A percentile compares a stretch with the other conserved stretches of the same genome.
Conservation (phyloP, 192 early-diverging fungal species). For the Borealophlyctis nickersoniae region DNA sequence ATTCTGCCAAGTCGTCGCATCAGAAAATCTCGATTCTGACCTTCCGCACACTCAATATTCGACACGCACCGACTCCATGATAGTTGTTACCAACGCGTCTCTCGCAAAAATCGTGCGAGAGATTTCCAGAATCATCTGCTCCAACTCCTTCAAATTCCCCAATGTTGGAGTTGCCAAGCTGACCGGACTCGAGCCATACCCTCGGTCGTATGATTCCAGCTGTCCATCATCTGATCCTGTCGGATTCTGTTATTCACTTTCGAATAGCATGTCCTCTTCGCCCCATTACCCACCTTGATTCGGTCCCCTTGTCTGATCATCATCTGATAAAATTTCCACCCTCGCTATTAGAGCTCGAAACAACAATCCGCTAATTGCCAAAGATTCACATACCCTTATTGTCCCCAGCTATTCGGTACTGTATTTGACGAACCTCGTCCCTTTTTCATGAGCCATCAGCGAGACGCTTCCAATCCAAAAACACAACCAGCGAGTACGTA, state of each 20-base stretch:
- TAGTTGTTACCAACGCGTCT: slow-evolving; percentile 58
- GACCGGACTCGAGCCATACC: too few species aligned
- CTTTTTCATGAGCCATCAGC: slow-evolving; percentile 40
- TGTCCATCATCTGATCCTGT: slow-evolving; percentile 5
- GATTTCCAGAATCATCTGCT: slow-evolving; percentile 57
- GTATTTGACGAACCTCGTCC: slow-evolving; percentile 33
- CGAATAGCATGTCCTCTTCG: background rate
- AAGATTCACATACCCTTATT: slow-evolving; percentile 27
- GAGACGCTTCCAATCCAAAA: too few species aligned
- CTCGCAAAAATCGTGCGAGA: slow-evolving; percentile 55
- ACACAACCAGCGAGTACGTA: too few species aligned
- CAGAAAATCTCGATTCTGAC: background rate
- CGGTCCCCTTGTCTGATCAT: slow-evolving; percentile 43
- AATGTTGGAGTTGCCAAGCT: slow-evolving; percentile 64
- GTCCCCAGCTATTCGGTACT: slow-evolving; percentile 38
- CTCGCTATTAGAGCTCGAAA: too few species aligned
- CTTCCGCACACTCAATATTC: slow-evolving; percentile 2
- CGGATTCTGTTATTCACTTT: background rate
- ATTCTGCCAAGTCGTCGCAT: slow-evolving; percentile 37
- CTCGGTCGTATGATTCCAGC: too few species aligned
- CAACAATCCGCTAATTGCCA: background rate
- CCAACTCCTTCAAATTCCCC: slow-evolving; percentile 69
- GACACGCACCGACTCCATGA: slow-evolving; percentile 54
- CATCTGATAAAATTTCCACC: slow-evolving; percentile 27
- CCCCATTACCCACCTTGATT: slow-evolving; percentile 1